Evolutionary conservation across 75 land plant genomes (phyloP), one percentile per base, ranked within the genome.

Genomic region (Adiantum capillusveneris): DNA sequence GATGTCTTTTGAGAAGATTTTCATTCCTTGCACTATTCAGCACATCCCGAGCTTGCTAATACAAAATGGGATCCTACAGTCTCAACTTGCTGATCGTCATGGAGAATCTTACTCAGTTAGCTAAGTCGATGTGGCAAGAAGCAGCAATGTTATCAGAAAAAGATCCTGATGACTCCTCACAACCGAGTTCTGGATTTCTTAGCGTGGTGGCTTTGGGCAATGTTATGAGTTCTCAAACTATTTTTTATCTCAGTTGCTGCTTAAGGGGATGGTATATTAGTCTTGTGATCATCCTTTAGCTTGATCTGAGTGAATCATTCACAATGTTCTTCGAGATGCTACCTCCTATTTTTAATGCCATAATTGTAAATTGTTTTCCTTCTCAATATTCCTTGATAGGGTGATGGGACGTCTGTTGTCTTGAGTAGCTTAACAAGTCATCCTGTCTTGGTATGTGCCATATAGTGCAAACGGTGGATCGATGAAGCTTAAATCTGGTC

Each of bases 351-450:
- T 46, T 46, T 46, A 6, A n/a, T 21, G 14, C 2, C 14, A 2
- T 46, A 46, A 17, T 18, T 46, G 50, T n/a, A 6, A 6, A n/a
- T 2, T n/a, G 18, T 55, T 27, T 22, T 55, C 18, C 2, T 28
- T 28, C 6, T 14, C 6, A 55, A 9, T 17, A 55, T 16, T 17
- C 6, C 17, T 30, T 28, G 57, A 34, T 75, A 95, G 99, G 97
- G 99, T 39, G 96, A 97, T 41, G 99, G 99, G 16, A 95, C 90
- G 64, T 95, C 99, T 55, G 99, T 97, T 21, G 92, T 87, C 20
- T 69, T 95, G 67, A 95, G 90, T 60, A 95, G 97, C 69, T 52
- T 95, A 41, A 90, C 90, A 57, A 97, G 99, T 29, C 87, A 95
- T 67, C 92, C 99, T 58, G 84, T 91, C 19, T 51, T 95, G 84